Base-by-base conservation (phyloP, 2,329 filamentous ascomycete genomes). In the Trichophyton rubrum region DNA sequence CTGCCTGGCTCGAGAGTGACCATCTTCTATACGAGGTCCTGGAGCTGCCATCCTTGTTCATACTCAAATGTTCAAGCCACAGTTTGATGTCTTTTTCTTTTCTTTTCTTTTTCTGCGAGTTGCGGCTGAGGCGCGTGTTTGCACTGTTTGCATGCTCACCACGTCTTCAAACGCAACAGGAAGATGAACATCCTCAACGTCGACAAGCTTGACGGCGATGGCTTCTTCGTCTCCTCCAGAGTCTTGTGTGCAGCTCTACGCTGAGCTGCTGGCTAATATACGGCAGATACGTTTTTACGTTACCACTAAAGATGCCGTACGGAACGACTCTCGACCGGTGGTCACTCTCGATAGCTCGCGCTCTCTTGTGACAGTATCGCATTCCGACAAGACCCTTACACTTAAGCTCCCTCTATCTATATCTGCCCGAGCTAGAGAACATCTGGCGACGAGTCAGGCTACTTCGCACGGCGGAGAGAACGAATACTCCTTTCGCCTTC, bases 221-320 rank as follows among this genome's bases (percentile, higher is more conserved):
- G 27, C 20, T 3, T 11, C 43, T 22, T 53, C 20, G 0, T 11
- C 43, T 47, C 11, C 43, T 4, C 13, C 55, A n/a, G 20, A 40
- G 55, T 22, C 20, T 24, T 38, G 27, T 9, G n/a, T 78, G 4
- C 70, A 74, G 47, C 73, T 85, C 13, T 84, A 85, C 64, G 81
- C 82, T 24, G 83, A 86, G 69, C 76, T 83, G 15, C 73, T 85
- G 41, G 76, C 81, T 40, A 80, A 85, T 64, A 83, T 85, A 63
- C 79, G 81, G 47, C 82, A 83, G 62, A 73, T 84, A 47, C 82
- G 81, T 2, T 73, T 85, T 15, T 80, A 82, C 64, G 78, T 80
- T 1, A 80, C 78, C 1, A 70, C 84, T 4, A 71, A 69, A 1
- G 62, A 47, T 59, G 47, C 8, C 27, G 24, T 2, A 8, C 27